Evolutionary conservation across 1,284 basidiomycete genomes (phyloP), one percentile per base, ranked within the genome.

Genomic region (Puccinia coronata): DNA sequence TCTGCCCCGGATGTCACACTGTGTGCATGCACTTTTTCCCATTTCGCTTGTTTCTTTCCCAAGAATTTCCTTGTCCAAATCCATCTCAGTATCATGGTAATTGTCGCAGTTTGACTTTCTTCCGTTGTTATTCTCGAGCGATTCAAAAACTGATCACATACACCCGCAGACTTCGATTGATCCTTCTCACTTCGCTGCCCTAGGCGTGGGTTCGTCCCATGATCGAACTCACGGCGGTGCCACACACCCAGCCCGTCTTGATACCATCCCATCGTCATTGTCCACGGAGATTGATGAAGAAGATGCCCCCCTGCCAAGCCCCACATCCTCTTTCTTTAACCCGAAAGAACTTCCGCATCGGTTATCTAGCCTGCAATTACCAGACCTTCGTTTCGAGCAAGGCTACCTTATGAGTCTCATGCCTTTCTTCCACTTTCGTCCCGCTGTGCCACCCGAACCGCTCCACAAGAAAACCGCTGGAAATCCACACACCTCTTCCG

Each of bases 321-420:
- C 72, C 14, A 43, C 72, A 25, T 79, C 65, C n/a, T 69, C 65
- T 36, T 69, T 69, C 55, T 69, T 70, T 20, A 53, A 71, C 20
- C 41, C 51, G 12, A 28, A 77, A 77, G 57, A 49, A 1, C 31
- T 51, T 16, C 51, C 47, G 5, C 63, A 25, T 69, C 77, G 41
- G 18, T 28, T 79, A 9, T n/a, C 41, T 6, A 39, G 51, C n/a
- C 51, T 79, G 20, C 53, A 51, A 12, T 57, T 79, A 41, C 77
- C 77, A 16, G 77, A 79, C 39, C 55, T 79, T 3, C 77, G 77
- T n/a, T 79, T 70, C 31, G 77, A 79, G 57, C 77, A 79, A 57
- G 65, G 77, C 49, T 79, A 79, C 41, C 65, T 79, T 5, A 55
- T 70, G 77, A 79, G 77, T 25, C 41, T 79, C 16, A 65, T 65